These are phyloP conservation scores for Dactylellina cionopaga DNA, from an alignment of 2,329 filamentous ascomycete species.

Conservation along the genomic window DNA sequence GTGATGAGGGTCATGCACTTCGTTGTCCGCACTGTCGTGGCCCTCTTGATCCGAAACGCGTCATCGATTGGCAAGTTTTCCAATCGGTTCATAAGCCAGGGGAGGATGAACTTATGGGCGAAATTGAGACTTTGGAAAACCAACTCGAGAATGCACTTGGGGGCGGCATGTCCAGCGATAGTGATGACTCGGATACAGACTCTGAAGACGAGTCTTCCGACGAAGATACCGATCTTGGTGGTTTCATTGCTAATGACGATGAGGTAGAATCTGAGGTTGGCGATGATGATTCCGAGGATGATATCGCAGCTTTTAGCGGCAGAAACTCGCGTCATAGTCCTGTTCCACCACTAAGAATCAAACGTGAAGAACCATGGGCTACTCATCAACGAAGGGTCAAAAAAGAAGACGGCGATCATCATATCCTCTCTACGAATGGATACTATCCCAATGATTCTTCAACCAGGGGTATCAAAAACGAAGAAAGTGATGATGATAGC, in stretches of 20 bases:
- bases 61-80: slow-evolving; percentile 80
- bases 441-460: not conserved
- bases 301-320: slow-evolving; percentile 52
- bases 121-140: slow-evolving; percentile 56
- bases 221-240: slow-evolving; percentile 53
- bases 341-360: not conserved
- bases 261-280: slow-evolving; percentile 57
- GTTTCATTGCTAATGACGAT: slow-evolving; percentile 53
- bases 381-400: slow-evolving; percentile 1
- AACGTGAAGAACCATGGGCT: too few relatives aligned
- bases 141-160: slow-evolving; percentile 53
- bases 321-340: slow-evolving; percentile 5
- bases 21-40: slow-evolving; percentile 82
- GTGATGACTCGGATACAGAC: slow-evolving; percentile 61
- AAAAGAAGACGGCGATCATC: slow-evolving; percentile 32
- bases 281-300: slow-evolving; percentile 59
- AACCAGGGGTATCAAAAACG: not conserved
- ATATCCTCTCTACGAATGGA: slow-evolving; percentile 47
- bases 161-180: slow-evolving; percentile 58
- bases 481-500: slow-evolving; percentile 39
- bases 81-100: slow-evolving; percentile 63
- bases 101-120: slow-evolving; percentile 71
- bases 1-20: slow-evolving; percentile 66
- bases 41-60: slow-evolving; percentile 71
- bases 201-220: slow-evolving; percentile 59